These are phyloP conservation scores for Penicillium sp. DNA, from an alignment of 2,329 filamentous ascomycete genomes.

Conservation along the genomic window DNA sequence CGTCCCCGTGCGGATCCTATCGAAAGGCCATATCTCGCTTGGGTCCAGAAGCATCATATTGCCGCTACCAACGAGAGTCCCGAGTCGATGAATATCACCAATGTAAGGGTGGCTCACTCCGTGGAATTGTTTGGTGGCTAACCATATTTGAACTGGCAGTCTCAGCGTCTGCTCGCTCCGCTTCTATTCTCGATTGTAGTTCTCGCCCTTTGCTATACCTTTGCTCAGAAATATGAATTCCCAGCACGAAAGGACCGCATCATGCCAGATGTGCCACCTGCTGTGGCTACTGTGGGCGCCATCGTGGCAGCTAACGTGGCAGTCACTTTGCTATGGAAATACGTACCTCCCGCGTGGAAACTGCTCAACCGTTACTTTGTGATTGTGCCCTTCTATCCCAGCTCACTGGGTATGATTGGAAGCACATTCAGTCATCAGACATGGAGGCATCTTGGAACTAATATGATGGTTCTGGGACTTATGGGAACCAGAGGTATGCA, in stretches of 20 bases:
- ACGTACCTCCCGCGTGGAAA: constrained; percentile 54
- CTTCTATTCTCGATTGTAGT: constrained; percentile 42
- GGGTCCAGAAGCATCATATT: constrained; percentile 46
- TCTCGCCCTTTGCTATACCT: constrained; percentile 45
- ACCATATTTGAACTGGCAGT: constrained; percentile 24
- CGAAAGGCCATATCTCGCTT: constrained; percentile 42
- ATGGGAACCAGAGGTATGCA: constrained; percentile 52
- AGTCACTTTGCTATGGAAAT: constrained; percentile 54
- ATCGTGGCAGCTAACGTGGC: constrained; percentile 53
- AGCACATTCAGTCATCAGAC: constrained; percentile 60
- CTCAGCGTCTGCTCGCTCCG: constrained; percentile 49
- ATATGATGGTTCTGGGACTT: constrained; percentile 56
- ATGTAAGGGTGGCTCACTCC: constrained; percentile 26
- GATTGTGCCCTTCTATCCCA: constrained; percentile 53
- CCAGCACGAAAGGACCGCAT: constrained; percentile 50
- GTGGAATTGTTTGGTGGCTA: not conserved
- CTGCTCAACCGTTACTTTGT: constrained; percentile 58
- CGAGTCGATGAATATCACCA: constrained; percentile 38
- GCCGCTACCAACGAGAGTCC: constrained; percentile 36
- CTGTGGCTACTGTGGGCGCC: constrained; percentile 52
- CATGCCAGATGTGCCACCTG: constrained; percentile 51
- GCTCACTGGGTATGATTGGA: constrained; percentile 53
- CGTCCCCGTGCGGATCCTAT: constrained; percentile 44
- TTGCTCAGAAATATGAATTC: constrained; percentile 51
- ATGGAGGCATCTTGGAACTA: constrained; percentile 52